Percentiles rank a stretch among this genome's conserved stretches.
Conservation (phyloP, 805 yeast genomes). For the Ogataea kodamae region DNA sequence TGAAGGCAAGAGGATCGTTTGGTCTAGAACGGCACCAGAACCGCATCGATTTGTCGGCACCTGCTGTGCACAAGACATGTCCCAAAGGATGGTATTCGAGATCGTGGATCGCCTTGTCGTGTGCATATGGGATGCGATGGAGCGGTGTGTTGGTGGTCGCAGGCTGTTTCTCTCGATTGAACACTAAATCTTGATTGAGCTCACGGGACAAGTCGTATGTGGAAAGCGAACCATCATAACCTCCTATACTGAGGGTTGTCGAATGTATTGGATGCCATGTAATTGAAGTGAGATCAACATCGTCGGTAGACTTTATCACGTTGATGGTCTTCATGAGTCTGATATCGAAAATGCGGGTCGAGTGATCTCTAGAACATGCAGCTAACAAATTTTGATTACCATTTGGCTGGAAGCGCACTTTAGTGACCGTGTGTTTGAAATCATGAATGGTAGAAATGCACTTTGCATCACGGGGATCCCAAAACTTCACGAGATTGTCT, state of each 20-base stretch:
- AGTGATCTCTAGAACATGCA: conserved; percentile 83
- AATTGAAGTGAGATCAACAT: conserved; percentile 78
- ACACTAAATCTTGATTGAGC: conserved; percentile 35
- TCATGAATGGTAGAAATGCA: conserved; percentile 83
- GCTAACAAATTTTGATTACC: conserved; percentile 78
- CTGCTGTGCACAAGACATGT: conserved; percentile 85
- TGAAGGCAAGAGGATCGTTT: conserved; percentile 76
- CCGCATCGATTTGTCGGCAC: conserved; percentile 87
- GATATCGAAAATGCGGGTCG: conserved; percentile 83
- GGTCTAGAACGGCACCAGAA: conserved; percentile 96
- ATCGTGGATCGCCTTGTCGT: conserved; percentile 87
- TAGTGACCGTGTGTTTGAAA: conserved; percentile 90
- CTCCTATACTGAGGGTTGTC: conserved; percentile 75
- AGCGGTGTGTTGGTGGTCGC: conserved; percentile 25
- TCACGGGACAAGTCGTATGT: conserved; percentile 65
- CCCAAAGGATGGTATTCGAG: conserved; percentile 93
- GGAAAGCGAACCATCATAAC: conserved; percentile 82
- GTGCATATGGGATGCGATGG: conserved; percentile 84
- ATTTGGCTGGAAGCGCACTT: conserved; percentile 66
- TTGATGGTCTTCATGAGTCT: conserved; percentile 77
- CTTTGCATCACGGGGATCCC: conserved; percentile 88
- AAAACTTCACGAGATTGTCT: conserved; percentile 85
- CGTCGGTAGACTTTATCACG: conserved; percentile 66
- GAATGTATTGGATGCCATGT: conserved; percentile 94
- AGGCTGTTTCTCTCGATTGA: conserved; percentile 18